A percentile compares a stretch with the other conserved stretches of the same genome.
These are phyloP conservation scores for Penicillium steckii DNA, from an alignment of 495 filamentous ascomycete genomes.

Conservation along the genomic window DNA sequence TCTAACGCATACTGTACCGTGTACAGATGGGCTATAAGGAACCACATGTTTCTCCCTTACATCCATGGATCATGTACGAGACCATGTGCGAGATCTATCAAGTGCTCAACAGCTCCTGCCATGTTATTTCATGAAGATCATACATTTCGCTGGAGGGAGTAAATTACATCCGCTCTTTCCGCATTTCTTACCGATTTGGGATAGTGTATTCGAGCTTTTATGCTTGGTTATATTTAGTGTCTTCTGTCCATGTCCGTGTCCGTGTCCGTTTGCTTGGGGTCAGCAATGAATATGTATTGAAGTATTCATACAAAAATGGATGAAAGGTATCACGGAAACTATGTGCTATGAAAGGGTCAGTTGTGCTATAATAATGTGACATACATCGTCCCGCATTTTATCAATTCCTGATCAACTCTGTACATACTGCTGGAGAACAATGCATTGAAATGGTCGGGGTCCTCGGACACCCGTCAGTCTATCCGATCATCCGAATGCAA, in stretches of 20 bases:
- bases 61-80: conserved; percentile 19
- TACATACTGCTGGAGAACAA: no score
- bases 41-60: conserved; percentile 23
- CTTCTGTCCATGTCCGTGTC: neutral
- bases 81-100: conserved; percentile 24
- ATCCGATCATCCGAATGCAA: conserved; percentile 26
- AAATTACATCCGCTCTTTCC: conserved; percentile 6
- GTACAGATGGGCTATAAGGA: no score
- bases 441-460: neutral
- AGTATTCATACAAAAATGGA: no score
- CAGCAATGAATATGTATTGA: no score
- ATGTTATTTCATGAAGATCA: conserved; percentile 3
- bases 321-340: neutral
- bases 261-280: neutral
- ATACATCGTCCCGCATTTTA: no score
- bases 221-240: neutral
- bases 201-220: neutral
- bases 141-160: conserved; percentile 4
- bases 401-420: no score
- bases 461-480: conserved; percentile 4
- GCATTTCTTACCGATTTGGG: conserved; percentile 5
- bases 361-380: no score
- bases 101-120: conserved; percentile 1
- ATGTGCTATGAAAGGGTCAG: no score
- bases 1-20: no score